Base-by-base conservation (phyloP, 257 asterid species). In the Solanum peruvianum region DNA sequence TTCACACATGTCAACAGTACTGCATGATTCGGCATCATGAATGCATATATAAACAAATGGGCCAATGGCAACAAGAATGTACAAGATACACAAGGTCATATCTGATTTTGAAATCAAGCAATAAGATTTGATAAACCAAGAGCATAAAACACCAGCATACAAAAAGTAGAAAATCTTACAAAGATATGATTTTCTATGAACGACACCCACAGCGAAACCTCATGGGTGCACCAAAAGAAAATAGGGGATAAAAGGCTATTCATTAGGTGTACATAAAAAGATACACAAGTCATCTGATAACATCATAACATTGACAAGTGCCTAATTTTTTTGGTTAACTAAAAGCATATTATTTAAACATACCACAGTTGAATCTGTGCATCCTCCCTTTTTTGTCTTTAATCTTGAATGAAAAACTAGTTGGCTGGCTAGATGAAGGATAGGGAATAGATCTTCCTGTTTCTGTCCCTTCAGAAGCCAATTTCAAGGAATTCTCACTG, bases 321-420 rank as follows among this genome's bases (percentile, higher is more conserved):
- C 49, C 42, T 49, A 49, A 23, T 71, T 47, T 31, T 6, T n/a
- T 86, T 49, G 75, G 27, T 72, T 21, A 71, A 33, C 49, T 64
- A 86, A 44, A 76, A 72, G 25, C 25, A 72, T 49, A 58, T 35
- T 52, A 58, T 86, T 3, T 33, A 37, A 62, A 86, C 87, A 86
- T 89, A 97, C 99, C 99, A 60, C 98, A 91, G 33, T 91, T 92
- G 91, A 97, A 97, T 87, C 99, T 91, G 88, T 97, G 98, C 97
- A 94, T 93, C 85, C 98, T 89, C 87, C 98, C 98, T 90, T 90
- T 95, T 85, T 87, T 90, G 88, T 97, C 99, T 92, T 97, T 95
- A 92, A 96, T 91, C 91, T 97, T 96, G 91, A 97, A 97, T 80
- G 98, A 90, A 81, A 96, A 97, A 42, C 89, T 86, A 83, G 89